Evolutionary conservation across 257 asterid species (phyloP), one percentile per base, ranked within the genome.

Genomic region (Perilla frutescens): DNA sequence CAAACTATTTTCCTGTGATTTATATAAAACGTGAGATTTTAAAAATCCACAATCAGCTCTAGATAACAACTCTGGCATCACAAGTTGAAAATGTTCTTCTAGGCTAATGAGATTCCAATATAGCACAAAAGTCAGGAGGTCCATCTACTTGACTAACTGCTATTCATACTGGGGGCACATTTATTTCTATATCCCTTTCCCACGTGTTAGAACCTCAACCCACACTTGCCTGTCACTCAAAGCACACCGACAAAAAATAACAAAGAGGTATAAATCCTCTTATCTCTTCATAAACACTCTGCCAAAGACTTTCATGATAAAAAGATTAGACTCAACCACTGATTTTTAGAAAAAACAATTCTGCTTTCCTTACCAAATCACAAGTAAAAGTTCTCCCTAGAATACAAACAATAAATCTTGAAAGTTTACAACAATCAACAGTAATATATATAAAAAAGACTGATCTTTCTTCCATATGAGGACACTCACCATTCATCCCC

Each of bases 401-500:
- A 70, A 43, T 0, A 57, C 31, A 34, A 56, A 44, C 39, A 10
- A 66, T n/a, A 47, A 58, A 20, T 34, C 4, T 34, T 34, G 37
- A 4, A 34, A 34, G 37, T 34, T 41, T 20, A 20, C 26, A 39
- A 59, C 55, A 73, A 63, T 39, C 8, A 45, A 15, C 20, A 62
- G 8, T 40, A 29, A 26, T 34, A 3, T 49, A 43, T 31, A 8
- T 0, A 61, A 31, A 15, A 7, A 11, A 1, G 62, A 14, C 39
- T 4, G 57, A 13, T 59, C 26, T 20, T 20, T 20, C 26, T 20
- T 20, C 26, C 26, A 50, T 48, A 34, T 39, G 41, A 37, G 51
- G 48, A 26, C 34, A 80, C 97, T 86, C 76, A 92, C 99, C 99
- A 92, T 70, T 87, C 98, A 70, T 90, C 96, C 36, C 90, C 97